phyloP scores from a whole-genome alignment of 2,329 filamentous ascomycete genomes.

The Colletotrichum incanum region DNA sequence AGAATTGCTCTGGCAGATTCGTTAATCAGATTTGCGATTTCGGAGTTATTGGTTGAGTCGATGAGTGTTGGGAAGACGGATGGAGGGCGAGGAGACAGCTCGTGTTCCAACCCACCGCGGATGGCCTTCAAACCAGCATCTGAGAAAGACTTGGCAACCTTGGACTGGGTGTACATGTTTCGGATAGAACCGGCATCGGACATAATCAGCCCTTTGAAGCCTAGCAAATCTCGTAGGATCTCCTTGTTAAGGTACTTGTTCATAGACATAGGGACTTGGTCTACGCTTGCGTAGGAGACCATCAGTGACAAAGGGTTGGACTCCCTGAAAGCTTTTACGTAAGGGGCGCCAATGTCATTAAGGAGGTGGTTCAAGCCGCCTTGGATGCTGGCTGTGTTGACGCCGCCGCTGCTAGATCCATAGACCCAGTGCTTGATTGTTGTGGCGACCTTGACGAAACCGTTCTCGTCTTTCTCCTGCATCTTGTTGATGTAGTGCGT shows the following conservation, averaged over 20 bases:
- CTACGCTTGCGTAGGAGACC: constrained; percentile 52
- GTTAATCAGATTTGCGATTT: constrained; percentile 47
- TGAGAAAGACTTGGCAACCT: constrained; percentile 47
- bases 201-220: constrained; percentile 53
- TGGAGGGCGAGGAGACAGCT: constrained; percentile 48
- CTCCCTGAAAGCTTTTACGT: constrained; percentile 49
- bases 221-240: constrained; percentile 47
- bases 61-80: constrained; percentile 48
- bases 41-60: constrained; percentile 43
- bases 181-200: constrained; percentile 51
- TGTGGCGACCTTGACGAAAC: constrained; percentile 53
- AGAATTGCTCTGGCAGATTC: constrained; percentile 48
- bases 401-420: constrained; percentile 51
- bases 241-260: constrained; percentile 53
- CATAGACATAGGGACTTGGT: constrained; percentile 51
- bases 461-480: constrained; percentile 52
- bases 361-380: constrained; percentile 54
- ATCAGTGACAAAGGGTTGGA: constrained; percentile 50
- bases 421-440: constrained; percentile 57
- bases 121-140: constrained; percentile 50
- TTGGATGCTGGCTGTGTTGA: constrained; percentile 52
- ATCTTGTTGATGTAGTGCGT: constrained; percentile 53
- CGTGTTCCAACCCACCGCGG: constrained; percentile 49
- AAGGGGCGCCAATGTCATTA: constrained; percentile 51
- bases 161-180: constrained; percentile 49